These are phyloP conservation scores for Nasturtium officinale DNA, from an alignment of 345 rosid species.

Conservation along the genomic window DNA sequence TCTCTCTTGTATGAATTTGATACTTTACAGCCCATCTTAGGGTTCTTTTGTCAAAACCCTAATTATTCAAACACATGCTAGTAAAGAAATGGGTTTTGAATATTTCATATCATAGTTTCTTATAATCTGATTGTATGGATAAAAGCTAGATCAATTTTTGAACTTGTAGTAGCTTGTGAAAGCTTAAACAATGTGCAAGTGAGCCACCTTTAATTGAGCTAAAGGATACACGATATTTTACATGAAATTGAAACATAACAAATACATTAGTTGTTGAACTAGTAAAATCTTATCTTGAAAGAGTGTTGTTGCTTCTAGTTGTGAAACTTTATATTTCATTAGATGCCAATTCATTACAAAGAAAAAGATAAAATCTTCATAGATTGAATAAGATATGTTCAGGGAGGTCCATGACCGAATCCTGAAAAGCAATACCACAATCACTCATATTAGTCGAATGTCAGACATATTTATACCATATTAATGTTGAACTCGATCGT, in stretches of 20 bases:
- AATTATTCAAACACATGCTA: conserved; percentile 36
- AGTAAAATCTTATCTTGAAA: conserved; percentile 13
- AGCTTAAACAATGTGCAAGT: conserved; percentile 4
- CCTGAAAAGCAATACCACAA: conserved; percentile 28
- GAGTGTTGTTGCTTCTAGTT: conserved; percentile 3
- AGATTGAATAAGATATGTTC: conserved; percentile 11
- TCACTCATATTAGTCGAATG: conserved; percentile 9
- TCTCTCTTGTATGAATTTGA: conserved; percentile 17
- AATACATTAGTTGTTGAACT: conserved; percentile 1
- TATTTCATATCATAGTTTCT: conserved; percentile 14
- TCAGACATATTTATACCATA: conserved; percentile 3
- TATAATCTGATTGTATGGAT: conserved; percentile 7
- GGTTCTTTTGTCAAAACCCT: conserved; percentile 43
- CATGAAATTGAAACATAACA: neutral
- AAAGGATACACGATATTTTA: conserved; percentile 16
- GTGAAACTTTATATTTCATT: conserved; percentile 17
- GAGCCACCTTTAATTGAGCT: neutral
- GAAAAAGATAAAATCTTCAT: neutral
- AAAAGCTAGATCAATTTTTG: conserved; percentile 8
- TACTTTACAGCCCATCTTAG: conserved; percentile 42
- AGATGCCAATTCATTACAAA: conserved; percentile 9
- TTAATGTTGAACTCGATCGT: conserved; percentile 7
- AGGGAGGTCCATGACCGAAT: conserved; percentile 14
- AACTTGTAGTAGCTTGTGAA: neutral
- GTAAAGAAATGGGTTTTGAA: neutral